Percentiles rank a stretch among this genome's conserved stretches.
phyloP scores from a whole-genome alignment of 257 asterid species.

The Eustoma russellianum region DNA sequence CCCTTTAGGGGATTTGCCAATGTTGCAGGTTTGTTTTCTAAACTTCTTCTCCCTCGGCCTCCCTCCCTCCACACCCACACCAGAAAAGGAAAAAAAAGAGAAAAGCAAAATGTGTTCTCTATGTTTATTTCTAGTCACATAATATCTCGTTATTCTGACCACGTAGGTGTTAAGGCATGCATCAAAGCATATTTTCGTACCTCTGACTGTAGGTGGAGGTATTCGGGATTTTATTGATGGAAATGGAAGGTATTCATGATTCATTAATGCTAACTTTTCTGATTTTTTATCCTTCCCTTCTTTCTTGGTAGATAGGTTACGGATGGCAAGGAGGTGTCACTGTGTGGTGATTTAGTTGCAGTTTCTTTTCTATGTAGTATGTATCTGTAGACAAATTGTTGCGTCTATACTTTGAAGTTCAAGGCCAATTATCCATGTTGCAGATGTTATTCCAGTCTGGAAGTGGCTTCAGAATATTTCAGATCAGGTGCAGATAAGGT shows the following conservation, averaged over 20 bases:
- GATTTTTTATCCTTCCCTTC: background rate
- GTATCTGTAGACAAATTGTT: background rate
- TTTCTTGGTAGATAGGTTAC: background rate
- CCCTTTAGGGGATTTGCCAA: constrained; percentile 93
- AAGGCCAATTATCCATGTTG: constrained; percentile 1
- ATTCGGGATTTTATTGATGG: constrained; percentile 90
- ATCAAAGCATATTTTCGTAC: constrained; percentile 83
- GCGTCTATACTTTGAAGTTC: background rate
- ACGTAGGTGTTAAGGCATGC: constrained; percentile 60
- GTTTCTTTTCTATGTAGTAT: background rate
- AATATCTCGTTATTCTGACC: constrained; percentile 1
- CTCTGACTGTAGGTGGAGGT: constrained; percentile 96
- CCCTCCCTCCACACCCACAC: no score
- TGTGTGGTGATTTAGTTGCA: background rate
- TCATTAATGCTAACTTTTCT: background rate
- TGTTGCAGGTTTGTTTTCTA: constrained; percentile 64
- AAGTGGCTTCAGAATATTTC: constrained; percentile 96
- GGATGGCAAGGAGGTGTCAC: background rate
- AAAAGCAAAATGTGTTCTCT: no score
- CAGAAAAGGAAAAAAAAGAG: no score
- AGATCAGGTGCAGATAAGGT: constrained; percentile 97
- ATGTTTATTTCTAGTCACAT: background rate
- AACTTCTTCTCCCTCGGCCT: background rate
- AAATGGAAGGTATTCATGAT: constrained; percentile 47
- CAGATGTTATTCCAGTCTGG: constrained; percentile 91